These are phyloP conservation scores for Salmacisia buchloeana DNA, from an alignment of 1,284 basidiomycete species.

Conservation along the genomic window DNA sequence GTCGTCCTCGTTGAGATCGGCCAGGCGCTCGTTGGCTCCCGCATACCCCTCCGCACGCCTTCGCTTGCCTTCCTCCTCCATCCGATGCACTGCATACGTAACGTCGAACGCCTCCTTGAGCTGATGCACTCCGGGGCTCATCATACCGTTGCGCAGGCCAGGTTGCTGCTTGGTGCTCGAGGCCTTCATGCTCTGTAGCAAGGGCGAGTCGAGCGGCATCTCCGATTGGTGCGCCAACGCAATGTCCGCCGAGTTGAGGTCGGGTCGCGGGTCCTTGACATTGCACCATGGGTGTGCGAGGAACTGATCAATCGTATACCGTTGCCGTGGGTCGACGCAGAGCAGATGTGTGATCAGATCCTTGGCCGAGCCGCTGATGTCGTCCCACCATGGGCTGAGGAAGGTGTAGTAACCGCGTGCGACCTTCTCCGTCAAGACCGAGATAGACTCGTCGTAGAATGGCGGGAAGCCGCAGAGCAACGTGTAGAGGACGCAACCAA, in stretches of 20 bases:
- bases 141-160: constrained; percentile 58
- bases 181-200: constrained; percentile 68
- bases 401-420: constrained; percentile 97
- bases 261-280: constrained; percentile 46
- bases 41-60: constrained; percentile 53
- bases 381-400: constrained; percentile 99
- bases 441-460: constrained; percentile 99
- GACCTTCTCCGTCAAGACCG: constrained; percentile 95
- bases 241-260: constrained; percentile 41
- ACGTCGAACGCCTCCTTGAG: constrained; percentile 99
- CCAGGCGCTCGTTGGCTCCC: constrained; percentile 56
- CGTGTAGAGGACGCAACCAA: constrained; percentile 97
- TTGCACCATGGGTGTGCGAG: constrained; percentile 93
- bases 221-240: constrained; percentile 45
- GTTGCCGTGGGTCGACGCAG: constrained; percentile 88
- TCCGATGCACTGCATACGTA: constrained; percentile 96
- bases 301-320: constrained; percentile 98
- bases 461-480: constrained; percentile 95
- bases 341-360: constrained; percentile 91
- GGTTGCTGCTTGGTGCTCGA: not conserved
- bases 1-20: constrained; percentile 86
- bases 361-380: constrained; percentile 83
- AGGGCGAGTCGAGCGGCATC: constrained; percentile 79
- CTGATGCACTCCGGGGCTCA: constrained; percentile 73
- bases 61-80: constrained; percentile 90